Percentiles rank a stretch among this genome's conserved stretches.
Conservation (phyloP, 768 basidiomycete species). For the Panellus pusillus region DNA sequence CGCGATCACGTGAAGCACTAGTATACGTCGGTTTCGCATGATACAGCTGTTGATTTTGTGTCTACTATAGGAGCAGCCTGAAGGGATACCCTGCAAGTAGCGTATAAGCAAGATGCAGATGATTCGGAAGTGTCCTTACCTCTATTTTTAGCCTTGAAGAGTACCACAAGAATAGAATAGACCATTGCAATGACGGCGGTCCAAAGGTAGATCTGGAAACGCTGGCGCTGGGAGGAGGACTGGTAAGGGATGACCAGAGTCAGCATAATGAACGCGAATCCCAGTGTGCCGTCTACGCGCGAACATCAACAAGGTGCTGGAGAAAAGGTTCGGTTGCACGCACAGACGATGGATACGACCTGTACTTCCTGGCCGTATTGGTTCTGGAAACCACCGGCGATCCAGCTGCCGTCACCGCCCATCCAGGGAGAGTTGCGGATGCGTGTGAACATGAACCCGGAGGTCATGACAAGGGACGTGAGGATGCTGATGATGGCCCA, state of each 20-base stretch:
- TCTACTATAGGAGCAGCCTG: constrained; percentile 62
- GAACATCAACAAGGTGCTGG: constrained; percentile 11
- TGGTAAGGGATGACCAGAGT: constrained; percentile 80
- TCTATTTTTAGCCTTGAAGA: constrained; percentile 91
- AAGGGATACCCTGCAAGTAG: constrained; percentile 68
- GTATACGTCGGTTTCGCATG: not conserved
- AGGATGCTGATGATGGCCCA: constrained; percentile 68
- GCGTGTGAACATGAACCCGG: constrained; percentile 95
- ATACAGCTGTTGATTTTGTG: not conserved
- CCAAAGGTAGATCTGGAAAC: constrained; percentile 90
- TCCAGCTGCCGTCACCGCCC: constrained; percentile 69
- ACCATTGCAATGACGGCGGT: constrained; percentile 75
- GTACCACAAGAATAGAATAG: constrained; percentile 81
- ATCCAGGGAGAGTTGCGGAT: constrained; percentile 80
- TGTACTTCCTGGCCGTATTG: constrained; percentile 94
- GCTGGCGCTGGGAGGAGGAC: constrained; percentile 70
- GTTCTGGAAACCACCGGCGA: constrained; percentile 85
- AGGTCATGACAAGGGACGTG: constrained; percentile 78
- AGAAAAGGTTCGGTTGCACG: constrained; percentile 32
- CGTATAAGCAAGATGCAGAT: constrained; percentile 1
- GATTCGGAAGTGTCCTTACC: constrained; percentile 44
- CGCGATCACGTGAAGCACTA: no score
- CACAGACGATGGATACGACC: constrained; percentile 83
- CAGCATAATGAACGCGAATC: constrained; percentile 76
- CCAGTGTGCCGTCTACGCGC: constrained; percentile 77